phyloP scores from a whole-genome alignment of 306 rosid genomes.

The Boehmeria nivea region DNA sequence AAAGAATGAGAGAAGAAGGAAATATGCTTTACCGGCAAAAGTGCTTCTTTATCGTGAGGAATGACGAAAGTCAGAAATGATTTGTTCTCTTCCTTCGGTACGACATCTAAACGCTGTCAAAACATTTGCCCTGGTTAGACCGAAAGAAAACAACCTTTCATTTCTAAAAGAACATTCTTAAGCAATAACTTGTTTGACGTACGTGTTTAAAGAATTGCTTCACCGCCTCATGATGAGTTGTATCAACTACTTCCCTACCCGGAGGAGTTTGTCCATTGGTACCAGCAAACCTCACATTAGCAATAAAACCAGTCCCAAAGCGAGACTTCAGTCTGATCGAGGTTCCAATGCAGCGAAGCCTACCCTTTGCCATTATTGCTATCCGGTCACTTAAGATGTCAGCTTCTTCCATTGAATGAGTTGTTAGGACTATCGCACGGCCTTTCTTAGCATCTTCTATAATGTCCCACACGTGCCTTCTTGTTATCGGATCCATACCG shows the following conservation, averaged over 20 bases:
- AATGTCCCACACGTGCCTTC: constrained; percentile 93
- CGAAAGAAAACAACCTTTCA: not conserved
- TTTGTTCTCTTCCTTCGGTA: constrained; percentile 70
- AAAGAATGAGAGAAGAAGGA: not conserved
- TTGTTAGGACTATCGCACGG: constrained; percentile 76
- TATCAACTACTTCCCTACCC: constrained; percentile 29
- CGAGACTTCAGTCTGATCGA: constrained; percentile 78
- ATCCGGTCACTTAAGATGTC: constrained; percentile 81
- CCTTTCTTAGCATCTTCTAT: constrained; percentile 81
- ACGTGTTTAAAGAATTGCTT: constrained; percentile 72
- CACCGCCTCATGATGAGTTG: constrained; percentile 46
- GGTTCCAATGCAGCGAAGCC: constrained; percentile 87
- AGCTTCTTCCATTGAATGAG: constrained; percentile 99
- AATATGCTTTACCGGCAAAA: constrained; percentile 36
- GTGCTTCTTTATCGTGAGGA: constrained; percentile 72
- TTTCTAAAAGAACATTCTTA: not conserved
- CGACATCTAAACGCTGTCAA: constrained; percentile 61
- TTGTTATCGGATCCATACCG: constrained; percentile 95
- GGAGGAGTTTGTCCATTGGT: constrained; percentile 36
- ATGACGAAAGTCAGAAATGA: constrained; percentile 69
- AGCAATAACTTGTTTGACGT: constrained; percentile 6
- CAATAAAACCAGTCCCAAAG: constrained; percentile 79
- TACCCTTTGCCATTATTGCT: constrained; percentile 93
- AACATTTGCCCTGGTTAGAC: constrained; percentile 28
- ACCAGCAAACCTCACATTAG: constrained; percentile 50